Evolutionary conservation across 805 yeast genomes (phyloP), one percentile per base, ranked within the genome.

Genomic region (Candida cerambycidarum): DNA sequence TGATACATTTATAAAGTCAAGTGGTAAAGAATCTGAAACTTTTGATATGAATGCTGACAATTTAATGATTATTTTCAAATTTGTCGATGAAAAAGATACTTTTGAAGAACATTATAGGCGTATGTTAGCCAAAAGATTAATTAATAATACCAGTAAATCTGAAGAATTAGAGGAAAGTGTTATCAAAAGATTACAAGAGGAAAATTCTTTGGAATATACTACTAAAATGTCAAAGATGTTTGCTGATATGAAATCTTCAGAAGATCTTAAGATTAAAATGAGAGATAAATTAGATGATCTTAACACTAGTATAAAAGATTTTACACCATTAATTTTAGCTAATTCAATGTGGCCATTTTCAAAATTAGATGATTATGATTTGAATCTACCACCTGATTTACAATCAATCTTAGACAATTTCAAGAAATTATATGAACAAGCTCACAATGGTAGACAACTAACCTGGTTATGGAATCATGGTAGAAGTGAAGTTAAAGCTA

Each of bases 401-500:
- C 60, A 71, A 43, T 71, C 73, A 31, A 78, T 95, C 1, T 79
- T 83, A 54, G 79, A 82, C 41, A 78, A 78, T 41, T 80, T 92
- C 42, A 81, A 81, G 43, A 73, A 76, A 31, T 73, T 85, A 46
- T 95, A 92, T 62, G 73, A 78, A 32, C 69, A 73, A 27, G 83
- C 85, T 55, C 97, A 92, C 63, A 79, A 73, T 48, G 97, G 97
- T 10, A 78, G 98, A 63, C 82, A 88, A 50, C 76, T 93, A 54
- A 85, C 87, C 58, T 93, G 99, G 99, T 76, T 92, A 46, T 93
- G 97, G 97, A 85, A 89, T 55, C 80, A 88, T 59, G 88, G 95
- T 36, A 85, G 92, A 62, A 93, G 95, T 46, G 99, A 93, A 61
- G 66, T 93, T 44, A 86, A 83, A 63, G 96, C 95, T 9, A 85